Percentiles rank a stretch among this genome's conserved stretches.
phyloP scores from a whole-genome alignment of 768 basidiomycete species.

The Leucosporidium yakuticum region DNA sequence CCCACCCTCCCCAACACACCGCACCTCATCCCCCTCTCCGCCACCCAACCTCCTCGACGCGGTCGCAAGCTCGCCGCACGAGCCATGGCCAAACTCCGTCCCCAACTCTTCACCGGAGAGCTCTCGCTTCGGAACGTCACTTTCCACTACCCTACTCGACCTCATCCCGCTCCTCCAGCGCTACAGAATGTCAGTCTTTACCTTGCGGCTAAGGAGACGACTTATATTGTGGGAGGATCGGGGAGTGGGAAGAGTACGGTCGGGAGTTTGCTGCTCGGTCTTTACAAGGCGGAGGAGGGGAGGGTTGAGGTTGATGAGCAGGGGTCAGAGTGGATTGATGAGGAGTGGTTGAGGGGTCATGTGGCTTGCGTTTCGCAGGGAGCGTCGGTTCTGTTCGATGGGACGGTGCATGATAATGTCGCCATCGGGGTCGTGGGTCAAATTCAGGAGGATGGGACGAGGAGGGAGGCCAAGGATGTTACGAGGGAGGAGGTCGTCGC shows the following conservation, averaged over 20 bases:
- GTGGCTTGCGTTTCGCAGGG: constrained; percentile 74
- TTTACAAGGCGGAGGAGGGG: constrained; percentile 64
- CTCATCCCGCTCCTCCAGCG: constrained; percentile 51
- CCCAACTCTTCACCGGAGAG: constrained; percentile 63
- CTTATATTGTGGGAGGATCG: constrained; percentile 72
- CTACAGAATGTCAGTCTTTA: constrained; percentile 59
- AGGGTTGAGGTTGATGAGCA: constrained; percentile 74
- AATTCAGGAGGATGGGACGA: constrained; percentile 44
- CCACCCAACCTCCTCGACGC: neutral
- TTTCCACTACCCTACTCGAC: constrained; percentile 69
- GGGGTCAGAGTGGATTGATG: constrained; percentile 66
- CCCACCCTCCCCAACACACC: constrained; percentile 19
- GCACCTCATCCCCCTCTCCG: constrained; percentile 25
- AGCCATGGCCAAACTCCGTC: constrained; percentile 56
- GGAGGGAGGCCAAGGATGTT: constrained; percentile 51
- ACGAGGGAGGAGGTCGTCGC: constrained; percentile 65
- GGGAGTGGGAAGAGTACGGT: constrained; percentile 73
- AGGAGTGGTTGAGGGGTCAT: constrained; percentile 59
- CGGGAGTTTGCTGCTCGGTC: constrained; percentile 59
- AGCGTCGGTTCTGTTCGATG: constrained; percentile 67
- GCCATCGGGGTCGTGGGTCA: constrained; percentile 63
- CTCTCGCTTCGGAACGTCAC: constrained; percentile 57
- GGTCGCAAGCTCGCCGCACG: constrained; percentile 16
- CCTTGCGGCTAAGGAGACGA: constrained; percentile 65
- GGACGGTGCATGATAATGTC: constrained; percentile 76